These are phyloP conservation scores for Drechslerella dactyloides DNA, from an alignment of 2,329 filamentous ascomycete genomes.

Conservation along the genomic window DNA sequence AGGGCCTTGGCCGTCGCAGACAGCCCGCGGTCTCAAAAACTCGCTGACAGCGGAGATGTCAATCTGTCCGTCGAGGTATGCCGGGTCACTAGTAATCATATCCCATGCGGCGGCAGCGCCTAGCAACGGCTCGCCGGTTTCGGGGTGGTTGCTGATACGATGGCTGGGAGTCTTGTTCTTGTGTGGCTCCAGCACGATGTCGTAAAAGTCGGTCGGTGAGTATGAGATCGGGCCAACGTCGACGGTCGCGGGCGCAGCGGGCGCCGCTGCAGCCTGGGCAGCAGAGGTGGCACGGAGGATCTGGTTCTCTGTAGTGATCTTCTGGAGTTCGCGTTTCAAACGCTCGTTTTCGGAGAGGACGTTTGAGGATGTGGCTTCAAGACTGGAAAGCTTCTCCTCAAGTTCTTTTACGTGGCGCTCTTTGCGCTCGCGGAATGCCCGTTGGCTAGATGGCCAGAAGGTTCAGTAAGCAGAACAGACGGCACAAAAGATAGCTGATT, in stretches of 20 bases:
- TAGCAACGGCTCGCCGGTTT: slow-evolving; percentile 71
- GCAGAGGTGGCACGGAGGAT: slow-evolving; percentile 80
- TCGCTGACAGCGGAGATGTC: slow-evolving; percentile 84
- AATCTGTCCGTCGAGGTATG: slow-evolving; percentile 77
- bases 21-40: slow-evolving; percentile 73
- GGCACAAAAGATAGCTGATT: too few species aligned
- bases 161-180: slow-evolving; percentile 70
- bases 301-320: slow-evolving; percentile 87
- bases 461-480: slow-evolving; percentile 34
- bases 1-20: slow-evolving; percentile 85
- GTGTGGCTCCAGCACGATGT: slow-evolving; percentile 68
- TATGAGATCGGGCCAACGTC: slow-evolving; percentile 74
- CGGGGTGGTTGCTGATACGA: slow-evolving; percentile 70
- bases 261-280: slow-evolving; percentile 60
- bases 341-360: slow-evolving; percentile 84
- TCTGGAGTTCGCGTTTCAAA: slow-evolving; percentile 81
- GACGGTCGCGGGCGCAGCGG: slow-evolving; percentile 60
- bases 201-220: slow-evolving; percentile 74
- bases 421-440: slow-evolving; percentile 94
- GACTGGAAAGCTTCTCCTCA: slow-evolving; percentile 78
- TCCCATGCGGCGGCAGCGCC: slow-evolving; percentile 87
- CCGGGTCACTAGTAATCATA: slow-evolving; percentile 78
- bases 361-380: slow-evolving; percentile 75
- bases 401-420: slow-evolving; percentile 93
- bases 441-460: slow-evolving; percentile 68